A percentile compares a stretch with the other conserved stretches of the same genome.
These are phyloP conservation scores for Babesia bovis DNA, from an alignment of 169 alveolate species.

Conservation along the genomic window DNA sequence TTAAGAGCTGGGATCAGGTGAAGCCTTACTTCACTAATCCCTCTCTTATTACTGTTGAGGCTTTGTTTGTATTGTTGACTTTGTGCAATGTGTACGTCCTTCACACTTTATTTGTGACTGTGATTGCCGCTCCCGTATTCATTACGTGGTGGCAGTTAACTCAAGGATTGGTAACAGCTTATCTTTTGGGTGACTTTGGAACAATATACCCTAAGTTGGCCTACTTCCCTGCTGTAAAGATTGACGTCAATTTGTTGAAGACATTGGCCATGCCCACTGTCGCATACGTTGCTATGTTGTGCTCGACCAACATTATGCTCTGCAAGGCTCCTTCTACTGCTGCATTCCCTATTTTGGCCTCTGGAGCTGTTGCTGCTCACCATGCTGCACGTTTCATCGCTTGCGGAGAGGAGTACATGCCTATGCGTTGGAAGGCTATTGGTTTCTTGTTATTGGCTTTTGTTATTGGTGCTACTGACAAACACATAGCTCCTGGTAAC, in stretches of 20 bases:
- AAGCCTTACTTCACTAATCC: slow-evolving; percentile 85
- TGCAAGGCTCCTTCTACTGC: slow-evolving; percentile 88
- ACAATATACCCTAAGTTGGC: slow-evolving; percentile 82
- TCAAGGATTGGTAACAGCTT: slow-evolving; percentile 89
- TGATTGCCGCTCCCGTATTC: slow-evolving; percentile 88
- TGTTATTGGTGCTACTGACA: slow-evolving; percentile 86
- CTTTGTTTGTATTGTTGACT: slow-evolving; percentile 83
- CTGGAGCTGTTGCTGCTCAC: slow-evolving; percentile 91
- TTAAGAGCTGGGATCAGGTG: slow-evolving; percentile 79
- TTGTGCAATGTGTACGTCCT: slow-evolving; percentile 88
- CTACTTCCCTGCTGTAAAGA: slow-evolving; percentile 82
- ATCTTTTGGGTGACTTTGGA: slow-evolving; percentile 89
- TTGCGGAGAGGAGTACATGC: slow-evolving; percentile 91
- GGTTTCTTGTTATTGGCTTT: slow-evolving; percentile 83
- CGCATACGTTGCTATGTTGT: slow-evolving; percentile 86
- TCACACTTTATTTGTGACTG: slow-evolving; percentile 86
- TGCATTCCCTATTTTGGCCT: slow-evolving; percentile 87
- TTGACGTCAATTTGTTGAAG: slow-evolving; percentile 76
- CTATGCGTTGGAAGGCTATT: slow-evolving; percentile 88
- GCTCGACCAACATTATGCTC: slow-evolving; percentile 86
- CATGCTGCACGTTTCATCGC: slow-evolving; percentile 90
- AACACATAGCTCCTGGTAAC: slow-evolving; percentile 86
- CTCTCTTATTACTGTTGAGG: slow-evolving; percentile 83
- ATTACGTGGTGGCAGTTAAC: slow-evolving; percentile 92
- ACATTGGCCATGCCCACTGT: slow-evolving; percentile 84